Evolutionary conservation across 768 basidiomycete genomes (phyloP), one percentile per base, ranked within the genome.

Genomic region (Gloeostereum incarnatum): DNA sequence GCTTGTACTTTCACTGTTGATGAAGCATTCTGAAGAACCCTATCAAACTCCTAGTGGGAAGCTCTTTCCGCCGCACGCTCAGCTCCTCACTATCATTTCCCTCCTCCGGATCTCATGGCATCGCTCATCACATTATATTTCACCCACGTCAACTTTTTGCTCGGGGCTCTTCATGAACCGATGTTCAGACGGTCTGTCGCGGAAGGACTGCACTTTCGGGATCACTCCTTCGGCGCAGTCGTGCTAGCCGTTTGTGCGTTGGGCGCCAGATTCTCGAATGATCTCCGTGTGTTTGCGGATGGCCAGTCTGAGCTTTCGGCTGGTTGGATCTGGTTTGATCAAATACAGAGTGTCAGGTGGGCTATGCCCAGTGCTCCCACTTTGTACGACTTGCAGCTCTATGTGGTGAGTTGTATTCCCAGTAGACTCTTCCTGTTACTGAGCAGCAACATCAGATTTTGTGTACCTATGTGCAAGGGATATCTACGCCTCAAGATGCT

Each of bases 271-370:
- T 63, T 59, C 38, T 72, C 71, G 10, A 64, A 80, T 22, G 82
- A 89, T 51, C 67, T 69, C 0, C 66, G 80, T n/a, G 73, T 81
- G 4, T 48, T 75, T 39, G 57, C 65, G n/a, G 65, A 68, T 41
- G 62, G 62, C 22, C 56, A 49, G 51, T 75, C 49, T 62, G 62
- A 54, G 50, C 52, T 62, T 21, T 68, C 61, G 16, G 66, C 69
- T 18, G 82, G 79, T 0, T 81, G 78, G 77, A 70, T 66, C 41
- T 84, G 73, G 65, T 78, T 74, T 47, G 61, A 69, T 23, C 80
- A 83, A 50, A 73, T 87, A 6, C 66, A 81, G 37, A 63, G 74
- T 42, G 64, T 81, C 34, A 72, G 71, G 49, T 69, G 50, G 71
- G 26, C 26, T 29, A 8, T 29, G 8, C n/a, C n/a, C n/a, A 8